Conservation (phyloP, 2,329 filamentous ascomycete genomes). For the Colletotrichum cordylinicola region DNA sequence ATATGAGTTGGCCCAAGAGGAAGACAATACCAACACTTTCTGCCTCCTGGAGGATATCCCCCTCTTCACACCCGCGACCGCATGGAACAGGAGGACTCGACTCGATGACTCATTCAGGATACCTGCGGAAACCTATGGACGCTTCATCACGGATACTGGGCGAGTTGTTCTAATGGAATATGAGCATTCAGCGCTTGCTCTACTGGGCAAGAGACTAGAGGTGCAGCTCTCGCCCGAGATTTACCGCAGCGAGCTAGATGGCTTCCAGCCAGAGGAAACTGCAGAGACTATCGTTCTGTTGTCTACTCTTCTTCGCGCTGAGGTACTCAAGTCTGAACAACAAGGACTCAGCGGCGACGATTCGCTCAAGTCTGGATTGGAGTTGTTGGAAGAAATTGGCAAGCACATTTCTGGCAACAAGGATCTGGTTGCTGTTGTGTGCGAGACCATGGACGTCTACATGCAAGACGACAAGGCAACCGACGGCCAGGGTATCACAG, state of each 20-base stretch:
- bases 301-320: constrained; percentile 69
- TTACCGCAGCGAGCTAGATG: constrained; percentile 57
- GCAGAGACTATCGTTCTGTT: constrained; percentile 78
- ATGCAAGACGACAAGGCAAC: constrained; percentile 62
- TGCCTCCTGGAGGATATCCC: constrained; percentile 68
- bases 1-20: constrained; percentile 82
- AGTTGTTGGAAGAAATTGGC: constrained; percentile 61
- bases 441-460: constrained; percentile 81
- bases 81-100: constrained; percentile 47
- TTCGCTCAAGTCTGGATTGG: constrained; percentile 39
- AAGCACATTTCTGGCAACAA: constrained; percentile 62
- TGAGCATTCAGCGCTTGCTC: constrained; percentile 78
- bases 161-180: constrained; percentile 80
- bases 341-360: constrained; percentile 26
- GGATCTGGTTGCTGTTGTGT: constrained; percentile 82
- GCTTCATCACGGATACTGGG: constrained; percentile 78
- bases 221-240: constrained; percentile 66
- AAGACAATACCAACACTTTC: constrained; percentile 84
- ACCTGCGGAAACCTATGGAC: constrained; percentile 69
- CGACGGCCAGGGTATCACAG: constrained; percentile 68
- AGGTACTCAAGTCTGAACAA: constrained; percentile 40
- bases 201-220: constrained; percentile 79
- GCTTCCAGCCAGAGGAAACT: constrained; percentile 65
- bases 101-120: constrained; percentile 65
- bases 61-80: constrained; percentile 60